Percentiles rank a stretch among this genome's conserved stretches.
Conservation (phyloP, 768 basidiomycete species). For the Lactarius vividus region DNA sequence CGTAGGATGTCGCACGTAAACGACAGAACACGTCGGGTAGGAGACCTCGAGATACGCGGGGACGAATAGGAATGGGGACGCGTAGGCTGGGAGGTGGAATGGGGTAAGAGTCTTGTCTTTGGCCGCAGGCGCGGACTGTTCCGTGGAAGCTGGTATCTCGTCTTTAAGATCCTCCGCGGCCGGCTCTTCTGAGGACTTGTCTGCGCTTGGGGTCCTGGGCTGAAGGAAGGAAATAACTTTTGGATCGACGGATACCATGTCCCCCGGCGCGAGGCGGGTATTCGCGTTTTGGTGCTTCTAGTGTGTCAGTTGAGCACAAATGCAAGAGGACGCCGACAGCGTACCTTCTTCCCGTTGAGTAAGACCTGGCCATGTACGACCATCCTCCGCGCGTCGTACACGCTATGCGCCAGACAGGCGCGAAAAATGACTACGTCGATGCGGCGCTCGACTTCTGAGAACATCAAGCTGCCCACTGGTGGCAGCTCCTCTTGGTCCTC, state of each 20-base stretch:
- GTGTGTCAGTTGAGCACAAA: background rate
- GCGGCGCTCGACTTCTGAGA: slow-evolving; percentile 88
- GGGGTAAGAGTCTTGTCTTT: slow-evolving; percentile 47
- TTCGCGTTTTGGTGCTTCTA: slow-evolving; percentile 78
- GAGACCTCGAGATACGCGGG: slow-evolving; percentile 87
- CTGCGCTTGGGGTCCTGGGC: slow-evolving; percentile 32
- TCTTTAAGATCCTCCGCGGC: slow-evolving; percentile 29
- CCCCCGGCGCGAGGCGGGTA: slow-evolving; percentile 87
- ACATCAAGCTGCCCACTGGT: slow-evolving; percentile 95
- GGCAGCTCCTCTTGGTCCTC: slow-evolving; percentile 60
- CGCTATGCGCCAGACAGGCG: slow-evolving; percentile 81
- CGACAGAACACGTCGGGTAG: slow-evolving; percentile 83
- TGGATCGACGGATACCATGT: slow-evolving; percentile 90
- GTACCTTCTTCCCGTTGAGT: slow-evolving; percentile 87
- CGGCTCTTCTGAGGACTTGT: slow-evolving; percentile 24
- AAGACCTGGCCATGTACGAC: slow-evolving; percentile 84
- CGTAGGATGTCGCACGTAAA: slow-evolving; percentile 95
- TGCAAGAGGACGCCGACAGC: slow-evolving; percentile 29
- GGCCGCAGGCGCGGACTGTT: slow-evolving; percentile 1
- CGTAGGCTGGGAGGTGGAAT: slow-evolving; percentile 83
- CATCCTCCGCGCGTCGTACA: slow-evolving; percentile 84
- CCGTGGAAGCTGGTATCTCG: slow-evolving; percentile 18
- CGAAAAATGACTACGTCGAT: slow-evolving; percentile 92
- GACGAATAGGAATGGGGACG: slow-evolving; percentile 89
- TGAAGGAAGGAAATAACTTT: slow-evolving; percentile 70